Evolutionary conservation across 164 flowering plant genomes (phyloP).

Genomic region (Nelumbo lutea): DNA sequence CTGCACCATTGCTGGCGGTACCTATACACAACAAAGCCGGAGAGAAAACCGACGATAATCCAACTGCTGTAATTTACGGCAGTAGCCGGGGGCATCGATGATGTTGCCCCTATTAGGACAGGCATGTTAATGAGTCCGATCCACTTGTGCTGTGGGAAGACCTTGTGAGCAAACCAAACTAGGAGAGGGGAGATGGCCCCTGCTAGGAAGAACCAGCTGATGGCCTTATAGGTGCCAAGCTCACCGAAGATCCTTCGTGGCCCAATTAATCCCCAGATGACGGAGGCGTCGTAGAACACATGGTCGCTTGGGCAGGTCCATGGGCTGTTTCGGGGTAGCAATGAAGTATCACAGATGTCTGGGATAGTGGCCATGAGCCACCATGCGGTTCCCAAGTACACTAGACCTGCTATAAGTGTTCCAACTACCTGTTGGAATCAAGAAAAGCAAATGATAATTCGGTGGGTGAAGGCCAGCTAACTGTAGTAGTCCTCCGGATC

Average conservation of each 20-base stretch:
- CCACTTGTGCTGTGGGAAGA: slow-evolving; percentile 3
- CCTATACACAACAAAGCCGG: background rate
- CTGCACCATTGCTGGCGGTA: background rate
- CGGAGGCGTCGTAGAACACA: too few species aligned
- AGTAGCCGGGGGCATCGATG: slow-evolving; percentile 6
- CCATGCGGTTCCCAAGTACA: background rate
- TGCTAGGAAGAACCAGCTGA: slow-evolving; percentile 4
- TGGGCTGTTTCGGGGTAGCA: background rate
- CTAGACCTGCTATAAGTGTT: background rate
- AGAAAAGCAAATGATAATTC: background rate
- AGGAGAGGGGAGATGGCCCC: slow-evolving; percentile 1
- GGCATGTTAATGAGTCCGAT: background rate
- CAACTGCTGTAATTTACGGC: slow-evolving; percentile 2
- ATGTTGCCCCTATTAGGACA: slow-evolving; percentile 1
- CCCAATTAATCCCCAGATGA: too few species aligned
- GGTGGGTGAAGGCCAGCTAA: too few species aligned
- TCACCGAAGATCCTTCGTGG: background rate
- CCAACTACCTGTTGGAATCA: background rate
- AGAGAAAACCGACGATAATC: background rate
- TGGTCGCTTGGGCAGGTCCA: too few species aligned
- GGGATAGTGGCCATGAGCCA: background rate
- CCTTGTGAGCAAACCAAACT: slow-evolving; percentile 4
- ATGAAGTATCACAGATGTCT: background rate
- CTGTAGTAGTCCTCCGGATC: background rate
- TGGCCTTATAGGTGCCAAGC: background rate